phyloP scores from a whole-genome alignment of 2,329 filamentous ascomycete genomes.

The Aspergillus sp. region DNA sequence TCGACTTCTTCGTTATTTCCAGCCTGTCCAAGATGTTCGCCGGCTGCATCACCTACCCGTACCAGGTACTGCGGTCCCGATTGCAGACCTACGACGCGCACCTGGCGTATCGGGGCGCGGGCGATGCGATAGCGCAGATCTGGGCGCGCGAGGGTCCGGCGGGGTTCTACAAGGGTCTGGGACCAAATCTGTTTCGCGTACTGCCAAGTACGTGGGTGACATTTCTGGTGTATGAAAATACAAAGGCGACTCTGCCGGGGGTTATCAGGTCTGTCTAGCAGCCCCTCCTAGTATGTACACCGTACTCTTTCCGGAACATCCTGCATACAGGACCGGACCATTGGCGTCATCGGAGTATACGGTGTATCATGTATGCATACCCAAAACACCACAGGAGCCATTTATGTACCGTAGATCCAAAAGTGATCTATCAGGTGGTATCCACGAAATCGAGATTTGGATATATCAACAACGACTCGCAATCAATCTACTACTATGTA shows the following conservation, averaged over 20 bases:
- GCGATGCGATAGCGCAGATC: conserved; percentile 63
- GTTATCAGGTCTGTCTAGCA: conserved; percentile 14
- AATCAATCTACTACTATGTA: too few species aligned
- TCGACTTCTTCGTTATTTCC: conserved; percentile 73
- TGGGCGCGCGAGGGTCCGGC: conserved; percentile 69
- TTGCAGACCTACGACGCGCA: conserved; percentile 84
- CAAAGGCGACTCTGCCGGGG: conserved; percentile 60
- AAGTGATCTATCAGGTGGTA: too few species aligned
- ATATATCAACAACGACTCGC: too few species aligned
- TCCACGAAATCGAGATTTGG: too few species aligned
- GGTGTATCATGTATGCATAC: too few species aligned
- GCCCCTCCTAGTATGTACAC: too few species aligned
- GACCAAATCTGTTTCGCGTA: conserved; percentile 82
- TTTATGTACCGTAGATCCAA: too few species aligned
- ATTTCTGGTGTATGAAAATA: conserved; percentile 94
- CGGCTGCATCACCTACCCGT: conserved; percentile 85
- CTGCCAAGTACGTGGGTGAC: conserved; percentile 94
- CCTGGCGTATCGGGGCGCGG: conserved; percentile 61
- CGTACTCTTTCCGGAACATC: too few species aligned
- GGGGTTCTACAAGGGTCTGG: conserved; percentile 86
- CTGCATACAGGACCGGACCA: too few species aligned
- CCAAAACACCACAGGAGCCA: too few species aligned
- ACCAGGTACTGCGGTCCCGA: conserved; percentile 81
- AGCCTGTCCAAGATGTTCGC: conserved; percentile 78
- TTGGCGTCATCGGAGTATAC: too few species aligned